Percentiles rank a stretch among this genome's conserved stretches.
Conservation (phyloP, 441 rosid species). For the Syzygium malaccense region DNA sequence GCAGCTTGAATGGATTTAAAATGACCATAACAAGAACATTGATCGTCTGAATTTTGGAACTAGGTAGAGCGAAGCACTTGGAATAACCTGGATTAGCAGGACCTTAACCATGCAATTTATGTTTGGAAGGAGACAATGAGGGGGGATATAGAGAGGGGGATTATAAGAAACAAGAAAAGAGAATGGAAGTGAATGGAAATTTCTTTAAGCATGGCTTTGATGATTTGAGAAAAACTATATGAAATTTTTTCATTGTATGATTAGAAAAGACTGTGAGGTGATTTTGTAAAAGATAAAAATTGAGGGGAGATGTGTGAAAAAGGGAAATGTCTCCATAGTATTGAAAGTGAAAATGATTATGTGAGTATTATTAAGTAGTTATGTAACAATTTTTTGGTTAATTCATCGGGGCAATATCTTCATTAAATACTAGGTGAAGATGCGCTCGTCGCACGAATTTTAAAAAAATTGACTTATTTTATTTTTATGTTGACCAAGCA, state of each 20-base stretch:
- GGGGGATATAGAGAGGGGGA: fast-evolving
- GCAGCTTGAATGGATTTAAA: neutral
- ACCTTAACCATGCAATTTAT: neutral
- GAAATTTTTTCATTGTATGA: neutral
- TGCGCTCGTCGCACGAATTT: neutral
- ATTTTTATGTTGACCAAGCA: neutral
- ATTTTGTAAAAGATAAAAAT: neutral
- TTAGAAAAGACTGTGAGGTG: neutral
- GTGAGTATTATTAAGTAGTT: neutral
- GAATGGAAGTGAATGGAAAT: neutral
- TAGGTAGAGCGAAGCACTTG: neutral
- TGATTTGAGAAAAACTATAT: neutral
- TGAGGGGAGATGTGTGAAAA: neutral
- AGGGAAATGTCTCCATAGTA: neutral
- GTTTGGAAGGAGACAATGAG: neutral
- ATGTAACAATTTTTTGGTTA: neutral
- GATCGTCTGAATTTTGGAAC: neutral
- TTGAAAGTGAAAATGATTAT: neutral
- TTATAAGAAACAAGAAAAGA: neutral
- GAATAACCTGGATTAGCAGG: neutral
- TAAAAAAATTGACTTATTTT: neutral
- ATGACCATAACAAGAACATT: neutral
- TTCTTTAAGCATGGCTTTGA: neutral
- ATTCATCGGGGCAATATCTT: neutral
- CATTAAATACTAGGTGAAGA: neutral